Evolutionary conservation across 2,329 filamentous ascomycete species (phyloP).

Genomic region (Ophiosphaerella herpotricha): DNA sequence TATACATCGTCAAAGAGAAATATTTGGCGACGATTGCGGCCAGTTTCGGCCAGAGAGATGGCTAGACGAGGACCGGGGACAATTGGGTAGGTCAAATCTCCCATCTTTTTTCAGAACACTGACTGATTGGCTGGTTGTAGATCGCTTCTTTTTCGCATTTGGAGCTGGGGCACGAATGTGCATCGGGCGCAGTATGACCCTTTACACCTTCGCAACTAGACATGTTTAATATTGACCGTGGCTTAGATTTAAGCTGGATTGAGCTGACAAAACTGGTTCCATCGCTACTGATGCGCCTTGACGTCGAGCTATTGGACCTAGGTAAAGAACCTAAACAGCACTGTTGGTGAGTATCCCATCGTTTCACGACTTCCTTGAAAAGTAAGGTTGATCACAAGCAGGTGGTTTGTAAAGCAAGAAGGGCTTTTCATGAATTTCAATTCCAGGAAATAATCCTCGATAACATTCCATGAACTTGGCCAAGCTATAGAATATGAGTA

Average conservation of each 20-base stretch:
- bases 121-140: not conserved
- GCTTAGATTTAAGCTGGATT: constrained; percentile 32
- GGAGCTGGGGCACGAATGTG: constrained; percentile 13
- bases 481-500: no score
- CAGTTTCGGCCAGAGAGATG: constrained; percentile 19
- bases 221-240: not conserved
- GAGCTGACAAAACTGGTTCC: constrained; percentile 43
- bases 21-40: constrained; percentile 19
- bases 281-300: constrained; percentile 41
- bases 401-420: constrained; percentile 10
- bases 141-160: constrained; percentile 17
- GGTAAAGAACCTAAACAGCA: constrained; percentile 5
- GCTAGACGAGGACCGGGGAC: constrained; percentile 11
- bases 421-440: not conserved
- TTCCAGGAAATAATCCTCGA: not conserved
- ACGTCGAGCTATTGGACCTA: constrained; percentile 38
- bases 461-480: no score
- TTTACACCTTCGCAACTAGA: not conserved
- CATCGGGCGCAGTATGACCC: constrained; percentile 13
- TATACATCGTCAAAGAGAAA: constrained; percentile 15
- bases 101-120: not conserved
- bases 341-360: constrained; percentile 2
- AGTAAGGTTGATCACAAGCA: not conserved
- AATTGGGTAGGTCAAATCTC: constrained; percentile 6
- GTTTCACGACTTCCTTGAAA: not conserved